These are phyloP conservation scores for Letharia columbiana DNA, from an alignment of 495 filamentous ascomycete genomes.

Conservation along the genomic window DNA sequence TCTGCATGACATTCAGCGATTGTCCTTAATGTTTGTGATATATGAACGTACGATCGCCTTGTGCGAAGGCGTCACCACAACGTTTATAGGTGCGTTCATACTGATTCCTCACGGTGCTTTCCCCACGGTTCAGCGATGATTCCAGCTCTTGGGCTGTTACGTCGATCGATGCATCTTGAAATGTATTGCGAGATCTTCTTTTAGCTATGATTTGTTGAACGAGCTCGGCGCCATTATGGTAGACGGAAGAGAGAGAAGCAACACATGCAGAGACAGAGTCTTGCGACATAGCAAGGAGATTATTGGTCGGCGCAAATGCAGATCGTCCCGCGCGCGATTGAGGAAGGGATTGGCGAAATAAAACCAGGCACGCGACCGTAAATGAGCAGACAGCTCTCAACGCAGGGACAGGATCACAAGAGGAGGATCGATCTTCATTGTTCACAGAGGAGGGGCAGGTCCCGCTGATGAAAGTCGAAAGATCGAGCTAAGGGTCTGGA, in stretches of 20 bases:
- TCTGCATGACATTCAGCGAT: slow-evolving; percentile 11
- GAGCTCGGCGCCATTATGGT: slow-evolving; percentile 36
- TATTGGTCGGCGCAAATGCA: slow-evolving; percentile 12
- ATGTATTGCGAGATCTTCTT: slow-evolving; percentile 17
- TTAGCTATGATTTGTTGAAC: slow-evolving; percentile 34
- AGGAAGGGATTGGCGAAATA: not conserved
- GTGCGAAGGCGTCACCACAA: slow-evolving; percentile 30
- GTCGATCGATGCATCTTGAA: slow-evolving; percentile 3
- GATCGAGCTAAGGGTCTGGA: not conserved
- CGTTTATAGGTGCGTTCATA: slow-evolving; percentile 28
- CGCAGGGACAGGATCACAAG: not conserved
- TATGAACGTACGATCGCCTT: slow-evolving; percentile 34
- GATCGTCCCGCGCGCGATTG: not conserved
- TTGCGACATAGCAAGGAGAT: slow-evolving; percentile 22
- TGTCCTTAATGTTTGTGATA: not conserved
- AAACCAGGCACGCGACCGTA: not conserved
- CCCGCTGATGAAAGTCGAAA: not conserved
- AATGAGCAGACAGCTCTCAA: not conserved
- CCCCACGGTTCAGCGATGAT: slow-evolving; percentile 30
- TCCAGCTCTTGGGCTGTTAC: slow-evolving; percentile 28
- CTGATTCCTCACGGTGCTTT: slow-evolving; percentile 26
- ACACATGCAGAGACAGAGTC: slow-evolving; percentile 35
- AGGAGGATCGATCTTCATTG: not conserved
- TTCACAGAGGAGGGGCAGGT: not conserved
- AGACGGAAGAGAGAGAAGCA: slow-evolving; percentile 37